Conservation (phyloP, 2,329 filamentous ascomycete genomes). For the Phyllosticta citribraziliensis region DNA sequence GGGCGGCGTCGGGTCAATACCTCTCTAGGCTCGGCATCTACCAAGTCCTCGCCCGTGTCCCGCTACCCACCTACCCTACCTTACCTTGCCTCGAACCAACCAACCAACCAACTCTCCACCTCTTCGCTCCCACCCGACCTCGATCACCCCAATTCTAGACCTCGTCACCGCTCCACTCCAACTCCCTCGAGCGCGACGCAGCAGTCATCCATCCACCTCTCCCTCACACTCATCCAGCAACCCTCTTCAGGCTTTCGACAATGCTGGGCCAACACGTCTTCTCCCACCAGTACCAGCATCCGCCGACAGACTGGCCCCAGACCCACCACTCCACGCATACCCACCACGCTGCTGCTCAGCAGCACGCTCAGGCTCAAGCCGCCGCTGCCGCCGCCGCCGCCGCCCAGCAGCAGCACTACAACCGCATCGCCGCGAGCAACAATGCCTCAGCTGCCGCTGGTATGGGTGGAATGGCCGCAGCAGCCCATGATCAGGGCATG, state of each 20-base stretch:
- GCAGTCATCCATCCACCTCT: not conserved
- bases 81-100: not conserved
- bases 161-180: constrained; percentile 1
- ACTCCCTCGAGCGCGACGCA: not conserved
- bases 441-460: constrained; percentile 36
- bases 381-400: constrained; percentile 44
- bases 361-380: constrained; percentile 41
- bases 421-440: constrained; percentile 59
- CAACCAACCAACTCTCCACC: not conserved
- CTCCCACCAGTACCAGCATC: constrained; percentile 49
- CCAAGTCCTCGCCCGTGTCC: too few relatives aligned
- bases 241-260: constrained; percentile 11
- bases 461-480: constrained; percentile 25
- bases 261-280: constrained; percentile 51
- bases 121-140: not conserved
- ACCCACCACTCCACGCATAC: constrained; percentile 31
- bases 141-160: not conserved
- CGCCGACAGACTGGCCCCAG: constrained; percentile 44
- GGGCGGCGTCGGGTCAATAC: too few relatives aligned
- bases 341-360: constrained; percentile 26
- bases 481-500: constrained; percentile 26
- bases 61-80: too few relatives aligned
- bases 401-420: constrained; percentile 51
- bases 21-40: too few relatives aligned
- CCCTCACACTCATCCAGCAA: constrained; percentile 8